Base-by-base conservation (phyloP, 495 filamentous ascomycete genomes). In the Thermochaetoides thermophila region DNA sequence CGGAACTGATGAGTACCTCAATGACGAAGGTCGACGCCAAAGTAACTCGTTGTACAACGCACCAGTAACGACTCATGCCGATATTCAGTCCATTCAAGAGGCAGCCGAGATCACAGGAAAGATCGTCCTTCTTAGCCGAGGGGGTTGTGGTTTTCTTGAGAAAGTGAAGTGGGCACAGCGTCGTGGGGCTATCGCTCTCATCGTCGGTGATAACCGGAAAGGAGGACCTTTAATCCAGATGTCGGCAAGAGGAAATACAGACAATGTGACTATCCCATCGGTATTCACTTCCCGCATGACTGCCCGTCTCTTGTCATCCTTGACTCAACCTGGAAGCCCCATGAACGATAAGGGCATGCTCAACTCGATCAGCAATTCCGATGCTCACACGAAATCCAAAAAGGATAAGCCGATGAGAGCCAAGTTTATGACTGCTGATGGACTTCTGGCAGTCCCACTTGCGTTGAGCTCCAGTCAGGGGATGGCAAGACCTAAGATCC, bases 111-210 rank as follows among this genome's bases (percentile, higher is more conserved):
- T 97, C 44, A 70, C 74, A 17, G 89, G 89, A 34, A 96, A 91
- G 45, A 71, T 96, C 30, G 87, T 89, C 4, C 55, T 97, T 17
- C 62, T 97, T 31, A 87, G 81, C 45, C 73, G 89, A 23, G 89
- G 89, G 18, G 89, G 89, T 11, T 97, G 89, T 56, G 91, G 89
- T 10, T 97, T 97, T 52, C 57, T 95, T 24, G 87, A 96, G 46
- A 99, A 99, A 55, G 84, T 85, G 35, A 85, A 86, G 50, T 99
- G 89, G 89, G 81, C 78, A 4, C 89, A 99, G 54, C 68, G 85
- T 28, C 71, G 89, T 42, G 89, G 89, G 7, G 89, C 76, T 7
- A 65, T 82, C 31, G 87, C 84, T 15, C 57, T 99, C 38, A 89
- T 99, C 46, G 86, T 99, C 5, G 89, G 89, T 13, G 89, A 99